Evolutionary conservation across 2,329 filamentous ascomycete genomes (phyloP).

Genomic region (Phoma sp.): DNA sequence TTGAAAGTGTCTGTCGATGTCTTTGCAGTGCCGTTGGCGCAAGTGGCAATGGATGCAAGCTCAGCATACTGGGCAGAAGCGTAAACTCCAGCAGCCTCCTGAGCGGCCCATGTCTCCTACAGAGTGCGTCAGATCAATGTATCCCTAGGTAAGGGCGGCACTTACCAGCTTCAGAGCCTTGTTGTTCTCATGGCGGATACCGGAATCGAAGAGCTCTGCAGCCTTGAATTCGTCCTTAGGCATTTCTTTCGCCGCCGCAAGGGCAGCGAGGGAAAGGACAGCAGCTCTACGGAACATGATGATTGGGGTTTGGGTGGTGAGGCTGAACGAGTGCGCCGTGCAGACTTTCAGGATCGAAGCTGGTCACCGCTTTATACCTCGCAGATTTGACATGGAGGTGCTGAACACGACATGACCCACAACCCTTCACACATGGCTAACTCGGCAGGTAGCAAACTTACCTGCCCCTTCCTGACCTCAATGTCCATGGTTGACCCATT

Average conservation of each 20-base stretch:
- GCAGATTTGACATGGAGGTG: conserved; percentile 13
- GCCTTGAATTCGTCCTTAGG: conserved; percentile 43
- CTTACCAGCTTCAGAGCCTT: conserved; percentile 43
- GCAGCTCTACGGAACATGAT: conserved; percentile 39
- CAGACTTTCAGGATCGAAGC: background rate
- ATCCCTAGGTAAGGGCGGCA: background rate
- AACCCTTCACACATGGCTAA: conserved; percentile 28
- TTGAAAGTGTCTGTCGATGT: conserved; percentile 45
- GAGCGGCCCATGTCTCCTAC: conserved; percentile 48
- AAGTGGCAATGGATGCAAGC: conserved; percentile 41
- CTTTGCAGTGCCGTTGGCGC: conserved; percentile 47
- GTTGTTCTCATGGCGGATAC: conserved; percentile 47
- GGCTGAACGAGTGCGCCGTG: conserved; percentile 13
- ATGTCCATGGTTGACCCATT: conserved; percentile 21
- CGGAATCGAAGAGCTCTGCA: conserved; percentile 48
- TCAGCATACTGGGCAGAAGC: conserved; percentile 44
- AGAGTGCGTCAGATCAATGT: conserved; percentile 23
- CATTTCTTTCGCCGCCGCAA: conserved; percentile 43
- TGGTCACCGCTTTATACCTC: conserved; percentile 8
- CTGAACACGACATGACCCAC: conserved; percentile 9
- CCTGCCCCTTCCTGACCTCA: conserved; percentile 36
- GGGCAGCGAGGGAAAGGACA: conserved; percentile 42
- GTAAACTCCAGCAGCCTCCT: conserved; percentile 41
- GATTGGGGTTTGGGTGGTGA: conserved; percentile 13
- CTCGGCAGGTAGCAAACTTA: conserved; percentile 35